These are phyloP conservation scores for Phytophthora sansomeana DNA, from an alignment of 352 stramenopile genomes.

Conservation along the genomic window DNA sequence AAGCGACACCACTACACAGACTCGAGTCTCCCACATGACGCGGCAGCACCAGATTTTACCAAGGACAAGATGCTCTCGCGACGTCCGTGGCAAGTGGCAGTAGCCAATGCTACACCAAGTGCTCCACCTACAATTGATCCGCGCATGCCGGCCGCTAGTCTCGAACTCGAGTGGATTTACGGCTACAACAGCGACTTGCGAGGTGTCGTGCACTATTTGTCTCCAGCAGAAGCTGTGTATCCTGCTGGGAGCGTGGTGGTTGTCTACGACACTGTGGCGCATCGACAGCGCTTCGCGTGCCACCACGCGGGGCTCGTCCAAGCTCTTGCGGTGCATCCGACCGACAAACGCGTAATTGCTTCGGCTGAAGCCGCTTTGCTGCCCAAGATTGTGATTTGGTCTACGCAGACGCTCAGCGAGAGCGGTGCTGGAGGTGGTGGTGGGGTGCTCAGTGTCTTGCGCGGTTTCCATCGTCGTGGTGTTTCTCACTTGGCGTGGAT, in stretches of 20 bases:
- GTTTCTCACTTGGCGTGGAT: conserved; percentile 80
- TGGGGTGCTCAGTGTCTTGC: conserved; percentile 63
- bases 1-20: conserved; percentile 44
- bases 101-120: conserved; percentile 66
- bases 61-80: conserved; percentile 36
- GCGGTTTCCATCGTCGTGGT: conserved; percentile 71
- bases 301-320: conserved; percentile 75
- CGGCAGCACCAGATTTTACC: conserved; percentile 51
- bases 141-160: conserved; percentile 58
- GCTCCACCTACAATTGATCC: conserved; percentile 61
- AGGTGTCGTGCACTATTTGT: conserved; percentile 66
- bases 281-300: conserved; percentile 72
- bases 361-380: conserved; percentile 63
- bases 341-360: conserved; percentile 55
- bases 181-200: conserved; percentile 81
- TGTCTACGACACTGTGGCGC: conserved; percentile 75
- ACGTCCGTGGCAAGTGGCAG: conserved; percentile 69
- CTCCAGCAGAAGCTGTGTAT: conserved; percentile 67
- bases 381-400: conserved; percentile 81
- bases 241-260: conserved; percentile 68
- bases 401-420: conserved; percentile 40
- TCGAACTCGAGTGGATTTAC: conserved; percentile 84
- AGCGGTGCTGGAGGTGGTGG: conserved; percentile 37
- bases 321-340: conserved; percentile 64
- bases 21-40: conserved; percentile 54